phyloP scores from a whole-genome alignment of 495 filamentous ascomycete genomes.

The Penicillium egyptiacum region DNA sequence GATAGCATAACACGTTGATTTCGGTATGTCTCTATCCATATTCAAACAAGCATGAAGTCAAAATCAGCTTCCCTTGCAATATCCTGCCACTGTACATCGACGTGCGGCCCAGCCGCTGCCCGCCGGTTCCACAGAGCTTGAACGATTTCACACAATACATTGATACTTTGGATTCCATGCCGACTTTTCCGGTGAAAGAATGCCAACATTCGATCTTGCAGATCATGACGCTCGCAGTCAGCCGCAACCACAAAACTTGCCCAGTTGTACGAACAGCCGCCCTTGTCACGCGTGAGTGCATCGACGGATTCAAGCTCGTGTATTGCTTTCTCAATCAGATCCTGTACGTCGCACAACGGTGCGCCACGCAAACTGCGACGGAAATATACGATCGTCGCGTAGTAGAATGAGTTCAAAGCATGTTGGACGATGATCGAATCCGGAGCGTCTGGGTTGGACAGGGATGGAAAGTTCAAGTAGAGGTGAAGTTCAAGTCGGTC shows the following conservation, averaged over 20 bases:
- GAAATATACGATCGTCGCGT: constrained; percentile 30
- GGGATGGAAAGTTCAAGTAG: constrained; percentile 24
- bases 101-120: constrained; percentile 5
- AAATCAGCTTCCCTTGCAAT: constrained; percentile 29
- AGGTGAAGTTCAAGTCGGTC: constrained; percentile 26
- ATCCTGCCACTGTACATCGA: constrained; percentile 31
- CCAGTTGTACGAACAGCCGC: constrained; percentile 32
- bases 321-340: constrained; percentile 28
- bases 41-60: constrained; percentile 32
- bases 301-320: constrained; percentile 28
- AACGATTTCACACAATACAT: constrained; percentile 23
- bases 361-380: constrained; percentile 24
- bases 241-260: constrained; percentile 31
- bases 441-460: constrained; percentile 9
- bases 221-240: constrained; percentile 25
- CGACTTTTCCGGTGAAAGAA: constrained; percentile 25
- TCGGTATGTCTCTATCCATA: background rate
- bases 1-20: no score
- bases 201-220: constrained; percentile 24
- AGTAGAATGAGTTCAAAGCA: constrained; percentile 32
- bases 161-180: constrained; percentile 28
- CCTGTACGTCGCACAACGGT: constrained; percentile 21
- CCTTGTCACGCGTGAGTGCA: constrained; percentile 16
- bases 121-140: constrained; percentile 26
- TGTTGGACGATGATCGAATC: constrained; percentile 26